Evolutionary conservation across 352 stramenopile genomes (phyloP), one percentile per base, ranked within the genome.

Genomic region (Pythium sp.): DNA sequence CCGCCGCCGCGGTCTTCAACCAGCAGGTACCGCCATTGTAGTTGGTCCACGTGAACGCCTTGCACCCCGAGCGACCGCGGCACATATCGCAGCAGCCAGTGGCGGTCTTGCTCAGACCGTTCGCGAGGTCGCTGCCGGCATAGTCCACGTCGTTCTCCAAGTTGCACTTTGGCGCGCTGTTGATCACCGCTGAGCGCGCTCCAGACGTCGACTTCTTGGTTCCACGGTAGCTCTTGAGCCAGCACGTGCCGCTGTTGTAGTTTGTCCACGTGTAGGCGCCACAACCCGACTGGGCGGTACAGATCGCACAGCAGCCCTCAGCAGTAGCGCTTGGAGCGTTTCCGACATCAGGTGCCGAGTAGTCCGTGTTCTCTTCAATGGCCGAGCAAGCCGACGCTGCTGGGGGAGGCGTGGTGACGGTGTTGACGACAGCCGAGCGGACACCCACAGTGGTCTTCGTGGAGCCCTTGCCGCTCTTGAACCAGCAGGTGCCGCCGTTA

Each of bases 191-290:
- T 26, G 53, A 58, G 24, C 53, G 53, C 24, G 24, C 53, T 32
- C 53, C 53, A 3, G 53, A 0, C 20, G 53, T 20, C 53, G 30
- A 30, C 14, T 58, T 58, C 26, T 58, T 58, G 53, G 26, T 20
- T 28, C 53, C 53, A 26, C 20, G 56, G 32, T 49, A 49, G 32
- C 30, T 74, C 71, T 91, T 91, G 28, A 91, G 76, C 70, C 70
- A 89, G 70, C 83, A 91, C 8, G 79, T 87, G 26, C 82, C 82
- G 12, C 76, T 73, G 36, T 72, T 78, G 58, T 81, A 73, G 64
- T 81, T 73, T 15, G 68, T 81, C 82, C 82, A 91, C 20, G 81
- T 81, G 66, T 79, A 91, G 3, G 70, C 73, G n/a, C 73, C 72
- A 60, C 82, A 91, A 2, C 71, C 69, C 0, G 64, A 26, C 1